Percentiles rank a stretch among this genome's conserved stretches.
Evolutionary conservation across 192 early-diverging fungal genomes (phyloP).

Genomic region (Rhizophagus prolifer): DNA sequence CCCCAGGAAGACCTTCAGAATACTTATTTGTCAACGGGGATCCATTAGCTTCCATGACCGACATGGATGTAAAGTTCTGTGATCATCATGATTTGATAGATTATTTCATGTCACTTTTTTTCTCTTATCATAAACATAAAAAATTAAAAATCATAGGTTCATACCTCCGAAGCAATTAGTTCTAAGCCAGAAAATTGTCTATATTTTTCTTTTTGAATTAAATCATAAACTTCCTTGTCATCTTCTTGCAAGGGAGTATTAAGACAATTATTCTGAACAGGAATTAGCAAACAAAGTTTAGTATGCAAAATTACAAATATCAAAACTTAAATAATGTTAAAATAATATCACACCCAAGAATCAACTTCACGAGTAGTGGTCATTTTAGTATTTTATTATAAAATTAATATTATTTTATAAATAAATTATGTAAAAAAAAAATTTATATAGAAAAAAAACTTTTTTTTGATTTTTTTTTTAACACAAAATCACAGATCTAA

Average conservation of each 20-base stretch:
- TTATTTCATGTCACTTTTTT: not conserved
- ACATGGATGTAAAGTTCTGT: constrained; percentile 99
- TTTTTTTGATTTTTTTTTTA: no score
- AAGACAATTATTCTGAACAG: constrained; percentile 62
- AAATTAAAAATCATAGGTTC: not conserved
- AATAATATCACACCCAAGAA: not conserved
- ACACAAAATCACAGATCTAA: no score
- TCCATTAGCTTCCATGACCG: constrained; percentile 99
- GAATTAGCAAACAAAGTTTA: not conserved
- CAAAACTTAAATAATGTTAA: not conserved
- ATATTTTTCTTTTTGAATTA: constrained; percentile 98
- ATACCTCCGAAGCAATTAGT: constrained; percentile 97
- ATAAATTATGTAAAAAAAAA: not conserved
- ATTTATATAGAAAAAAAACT: not conserved
- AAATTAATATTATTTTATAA: not conserved
- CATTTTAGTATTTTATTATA: not conserved
- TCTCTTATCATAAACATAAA: not conserved
- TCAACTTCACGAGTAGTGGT: not conserved
- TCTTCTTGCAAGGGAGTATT: constrained; percentile 91
- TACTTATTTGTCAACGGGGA: constrained; percentile 99
- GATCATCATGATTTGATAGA: not conserved
- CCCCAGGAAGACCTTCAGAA: constrained; percentile 98
- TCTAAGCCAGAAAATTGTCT: constrained; percentile 98
- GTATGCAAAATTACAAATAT: not conserved
- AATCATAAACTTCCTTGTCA: constrained; percentile 88